Evolutionary conservation across 768 basidiomycete genomes (phyloP).

Genomic region (Mycena indigotica): DNA sequence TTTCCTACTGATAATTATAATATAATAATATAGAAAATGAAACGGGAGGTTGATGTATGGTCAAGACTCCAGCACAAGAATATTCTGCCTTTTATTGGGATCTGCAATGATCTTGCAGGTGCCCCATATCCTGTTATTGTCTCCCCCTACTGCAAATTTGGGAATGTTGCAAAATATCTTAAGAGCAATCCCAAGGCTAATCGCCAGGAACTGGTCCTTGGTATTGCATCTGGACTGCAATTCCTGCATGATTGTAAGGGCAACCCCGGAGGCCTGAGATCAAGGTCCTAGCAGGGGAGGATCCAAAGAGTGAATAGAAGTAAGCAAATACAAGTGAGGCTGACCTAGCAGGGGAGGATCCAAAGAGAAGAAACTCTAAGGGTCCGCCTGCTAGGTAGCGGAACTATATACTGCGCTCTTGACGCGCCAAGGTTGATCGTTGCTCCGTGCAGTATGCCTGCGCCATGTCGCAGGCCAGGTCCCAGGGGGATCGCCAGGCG

Average conservation of each 20-base stretch:
- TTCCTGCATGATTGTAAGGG: not conserved
- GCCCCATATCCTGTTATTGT: conserved; percentile 14
- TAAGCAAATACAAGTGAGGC: no score
- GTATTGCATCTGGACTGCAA: not conserved
- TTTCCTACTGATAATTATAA: not conserved
- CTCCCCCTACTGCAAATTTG: conserved; percentile 16
- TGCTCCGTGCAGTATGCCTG: no score
- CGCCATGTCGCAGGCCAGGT: no score
- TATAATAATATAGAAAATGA: not conserved
- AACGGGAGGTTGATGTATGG: conserved; percentile 14
- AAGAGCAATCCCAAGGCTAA: not conserved
- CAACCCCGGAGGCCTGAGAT: conserved; percentile 10
- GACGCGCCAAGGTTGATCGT: no score
- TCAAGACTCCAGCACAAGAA: conserved; percentile 7
- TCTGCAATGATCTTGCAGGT: conserved; percentile 7
- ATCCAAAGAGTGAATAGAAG: no score
- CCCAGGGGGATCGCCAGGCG: no score
- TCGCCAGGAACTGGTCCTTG: not conserved
- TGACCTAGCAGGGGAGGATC: no score
- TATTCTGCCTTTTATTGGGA: conserved; percentile 15
- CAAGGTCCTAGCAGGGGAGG: no score
- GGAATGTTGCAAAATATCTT: conserved; percentile 12
- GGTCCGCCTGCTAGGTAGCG: no score
- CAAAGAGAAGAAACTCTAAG: no score
- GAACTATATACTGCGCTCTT: no score